Percentiles rank a stretch among this genome's conserved stretches.
Evolutionary conservation across 2,329 filamentous ascomycete genomes (phyloP).

Genomic region (Pseudogymnoascus sp.): DNA sequence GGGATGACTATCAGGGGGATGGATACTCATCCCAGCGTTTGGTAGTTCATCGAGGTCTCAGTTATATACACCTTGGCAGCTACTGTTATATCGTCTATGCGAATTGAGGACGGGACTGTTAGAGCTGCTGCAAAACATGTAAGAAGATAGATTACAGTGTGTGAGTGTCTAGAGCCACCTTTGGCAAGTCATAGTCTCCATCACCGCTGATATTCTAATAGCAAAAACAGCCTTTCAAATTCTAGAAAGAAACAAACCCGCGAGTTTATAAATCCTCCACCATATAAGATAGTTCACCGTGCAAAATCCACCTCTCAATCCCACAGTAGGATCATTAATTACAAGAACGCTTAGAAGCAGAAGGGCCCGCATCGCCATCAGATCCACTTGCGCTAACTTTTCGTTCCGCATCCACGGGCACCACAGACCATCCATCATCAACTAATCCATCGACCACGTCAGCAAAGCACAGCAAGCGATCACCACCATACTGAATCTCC

Average conservation of each 20-base stretch:
- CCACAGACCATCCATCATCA: background rate
- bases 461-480: background rate
- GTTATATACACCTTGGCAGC: background rate
- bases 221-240: background rate
- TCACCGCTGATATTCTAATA: background rate
- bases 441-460: background rate
- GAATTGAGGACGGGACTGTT: background rate
- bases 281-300: background rate
- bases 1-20: slow-evolving; percentile 10
- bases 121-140: background rate
- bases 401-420: background rate
- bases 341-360: background rate
- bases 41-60: background rate
- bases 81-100: background rate
- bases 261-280: background rate
- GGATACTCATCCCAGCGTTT: background rate
- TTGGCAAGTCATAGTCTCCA: background rate
- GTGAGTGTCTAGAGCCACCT: background rate
- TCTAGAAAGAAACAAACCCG: background rate
- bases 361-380: background rate
- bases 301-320: background rate
- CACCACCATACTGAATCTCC: background rate
- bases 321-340: background rate
- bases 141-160: background rate
- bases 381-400: background rate